Base-by-base conservation (phyloP, 164 flowering plant species). In the Buxus sempervirens region DNA sequence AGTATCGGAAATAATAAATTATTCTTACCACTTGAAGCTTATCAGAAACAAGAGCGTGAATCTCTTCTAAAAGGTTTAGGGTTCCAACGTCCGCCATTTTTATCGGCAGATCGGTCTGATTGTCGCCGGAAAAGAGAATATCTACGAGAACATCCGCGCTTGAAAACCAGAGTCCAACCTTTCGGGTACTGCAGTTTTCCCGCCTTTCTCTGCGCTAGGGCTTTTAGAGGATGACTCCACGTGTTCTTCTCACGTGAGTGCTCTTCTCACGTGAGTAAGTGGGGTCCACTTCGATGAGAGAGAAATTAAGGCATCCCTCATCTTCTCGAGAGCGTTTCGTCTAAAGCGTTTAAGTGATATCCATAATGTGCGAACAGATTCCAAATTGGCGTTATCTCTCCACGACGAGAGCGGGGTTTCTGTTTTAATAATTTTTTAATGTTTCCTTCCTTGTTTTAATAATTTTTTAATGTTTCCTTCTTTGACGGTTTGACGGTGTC, bases 21-120 rank as follows among this genome's bases (percentile, higher is more conserved):
- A 55, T 62, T 64, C 16, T 15, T 71, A 78, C 81, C 78, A 78
- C 81, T 75, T 75, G 81, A 64, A 75, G 76, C 58, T 78, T 75
- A 64, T 75, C 79, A 51, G 76, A 70, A 63, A 75, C 78, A 10
- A 78, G 71, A 49, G 61, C 53, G 60, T 75, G 72, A 26, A 75
- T 75, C 71, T 78, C 81, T 36, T 60, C 71, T 14, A 73, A 60
- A 42, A 78, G 32, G 48, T 63, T 64, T 58, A 67, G 67, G 62
- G 67, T 66, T 70, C 65, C 77, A 22, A 22, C 57, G 22, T 51
- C 77, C 58, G 36, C 72, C 78, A 75, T 74, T 53, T 64, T 27
- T 72, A 21, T 25, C 45, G 60, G 64, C 23, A 9, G 7, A 41
- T 55, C 51, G 48, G 9, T 22, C 65, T 2, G 60, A 54, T 26